Percentiles rank a stretch among this genome's conserved stretches.
Conservation (phyloP, 2,329 filamentous ascomycete genomes). For the Myotisia sp. region DNA sequence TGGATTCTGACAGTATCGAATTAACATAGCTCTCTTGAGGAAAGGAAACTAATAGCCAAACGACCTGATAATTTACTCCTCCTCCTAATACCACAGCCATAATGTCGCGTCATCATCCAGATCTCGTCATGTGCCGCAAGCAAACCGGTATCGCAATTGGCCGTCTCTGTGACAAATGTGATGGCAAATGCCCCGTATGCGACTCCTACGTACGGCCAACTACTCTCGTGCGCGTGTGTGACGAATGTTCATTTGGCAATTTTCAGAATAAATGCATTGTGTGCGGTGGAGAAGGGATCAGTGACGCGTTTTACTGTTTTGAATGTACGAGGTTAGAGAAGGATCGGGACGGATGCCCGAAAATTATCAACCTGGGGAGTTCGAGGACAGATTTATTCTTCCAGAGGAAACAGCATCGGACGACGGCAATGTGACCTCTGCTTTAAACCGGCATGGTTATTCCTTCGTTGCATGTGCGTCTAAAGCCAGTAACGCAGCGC, state of each 20-base stretch:
- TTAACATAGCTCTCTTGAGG: too few species aligned
- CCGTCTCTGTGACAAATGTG: constrained; percentile 98
- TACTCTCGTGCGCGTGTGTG: constrained; percentile 93
- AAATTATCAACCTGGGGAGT: constrained; percentile 97
- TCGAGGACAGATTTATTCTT: constrained; percentile 82
- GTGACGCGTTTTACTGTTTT: constrained; percentile 97
- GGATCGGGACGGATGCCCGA: constrained; percentile 91
- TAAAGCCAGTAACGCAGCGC: too few species aligned
- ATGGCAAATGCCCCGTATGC: constrained; percentile 98
- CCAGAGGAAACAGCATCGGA: constrained; percentile 46
- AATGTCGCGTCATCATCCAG: constrained; percentile 93
- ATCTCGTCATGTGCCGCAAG: constrained; percentile 99
- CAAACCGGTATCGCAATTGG: constrained; percentile 95
- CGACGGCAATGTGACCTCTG: too few species aligned
- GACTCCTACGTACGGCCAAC: constrained; percentile 97
- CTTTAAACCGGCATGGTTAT: too few species aligned
- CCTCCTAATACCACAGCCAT: too few species aligned
- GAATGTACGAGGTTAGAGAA: constrained; percentile 96
- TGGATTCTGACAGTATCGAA: too few species aligned
- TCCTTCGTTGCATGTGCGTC: too few species aligned
- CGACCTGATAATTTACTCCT: too few species aligned
- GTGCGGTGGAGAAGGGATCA: constrained; percentile 94
- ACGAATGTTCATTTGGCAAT: constrained; percentile 98
- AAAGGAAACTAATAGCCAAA: too few species aligned
- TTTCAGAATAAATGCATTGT: constrained; percentile 99